These are phyloP conservation scores for Buxus sempervirens DNA, from an alignment of 164 flowering plant genomes.

Conservation along the genomic window DNA sequence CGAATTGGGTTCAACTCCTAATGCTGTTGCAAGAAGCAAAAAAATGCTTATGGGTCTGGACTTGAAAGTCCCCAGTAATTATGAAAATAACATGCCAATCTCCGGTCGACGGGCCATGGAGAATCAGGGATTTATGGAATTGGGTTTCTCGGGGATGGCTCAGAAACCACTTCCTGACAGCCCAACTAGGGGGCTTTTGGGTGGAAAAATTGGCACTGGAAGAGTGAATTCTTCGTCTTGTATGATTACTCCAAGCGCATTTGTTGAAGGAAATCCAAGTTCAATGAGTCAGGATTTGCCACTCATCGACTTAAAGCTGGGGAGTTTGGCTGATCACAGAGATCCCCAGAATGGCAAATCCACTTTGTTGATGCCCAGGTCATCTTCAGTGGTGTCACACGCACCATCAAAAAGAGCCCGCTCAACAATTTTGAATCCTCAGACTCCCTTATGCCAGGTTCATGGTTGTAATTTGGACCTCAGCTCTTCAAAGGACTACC, in stretches of 20 bases:
- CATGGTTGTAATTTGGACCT: constrained; percentile 75
- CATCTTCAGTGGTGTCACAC: constrained; percentile 33
- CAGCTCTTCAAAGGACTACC: constrained; percentile 75
- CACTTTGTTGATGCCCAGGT: constrained; percentile 11
- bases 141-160: constrained; percentile 25
- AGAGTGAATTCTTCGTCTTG: constrained; percentile 18
- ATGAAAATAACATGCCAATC: constrained; percentile 19
- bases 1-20: constrained; percentile 30
- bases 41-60: constrained; percentile 35
- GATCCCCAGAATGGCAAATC: constrained; percentile 25
- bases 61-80: constrained; percentile 26
- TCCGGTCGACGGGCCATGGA: constrained; percentile 23
- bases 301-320: constrained; percentile 59
- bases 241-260: constrained; percentile 20
- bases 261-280: constrained; percentile 32
- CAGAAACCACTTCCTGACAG: constrained; percentile 22
- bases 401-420: constrained; percentile 45
- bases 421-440: constrained; percentile 24
- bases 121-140: constrained; percentile 29
- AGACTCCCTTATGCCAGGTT: constrained; percentile 69
- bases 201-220: constrained; percentile 22
- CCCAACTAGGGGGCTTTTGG: constrained; percentile 16
- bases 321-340: constrained; percentile 42
- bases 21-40: constrained; percentile 29
- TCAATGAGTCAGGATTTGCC: constrained; percentile 41